Base-by-base conservation (phyloP, 495 filamentous ascomycete genomes). In the Daldinia loculata region DNA sequence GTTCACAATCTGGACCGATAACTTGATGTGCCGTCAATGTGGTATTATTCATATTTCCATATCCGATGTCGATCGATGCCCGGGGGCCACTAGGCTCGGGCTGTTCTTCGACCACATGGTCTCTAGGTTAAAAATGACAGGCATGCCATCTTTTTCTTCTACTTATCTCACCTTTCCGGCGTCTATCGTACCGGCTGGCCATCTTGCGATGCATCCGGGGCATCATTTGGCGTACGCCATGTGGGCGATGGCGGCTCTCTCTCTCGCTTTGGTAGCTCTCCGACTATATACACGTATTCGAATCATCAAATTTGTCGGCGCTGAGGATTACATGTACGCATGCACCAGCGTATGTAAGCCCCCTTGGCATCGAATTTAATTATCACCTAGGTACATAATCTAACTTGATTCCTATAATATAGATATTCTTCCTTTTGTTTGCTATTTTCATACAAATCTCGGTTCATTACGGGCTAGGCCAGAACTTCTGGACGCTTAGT, bases 281-380 rank as follows among this genome's bases (percentile, higher is more conserved):
- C 71, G 79, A 24, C 68, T 81, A 6, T 81, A 81, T 41, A 81
- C 79, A 6, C 75, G 79, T 27, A 63, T 80, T 27, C 69, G 63
- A 45, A 77, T 81, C 74, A 72, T 80, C 48, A 74, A 69, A 52
- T 81, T 81, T 39, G 63, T 81, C 59, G 79, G 79, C 55, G 62
- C 70, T 51, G 79, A 81, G 65, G 79, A 81, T 63, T 68, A 81
- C 59, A 67, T 80, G 65, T 81, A 77, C 63, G 69, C 67, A 26
- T 70, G 57, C 51, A 80, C 78, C 39, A 74, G 78, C 38, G 71
- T 74, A 67, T 36, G 70, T 69, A 60, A 27, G 27, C 15, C n/a
- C n/a, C 32, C 19, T n/a, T n/a, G 6, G 4, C 1, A n/a, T 15
- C 4, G 29, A 27, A n/a, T 41, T 26, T 19, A 8, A 24, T 48